phyloP scores from a whole-genome alignment of 2,329 filamentous ascomycete species.

The Diaporthe vaccinii region DNA sequence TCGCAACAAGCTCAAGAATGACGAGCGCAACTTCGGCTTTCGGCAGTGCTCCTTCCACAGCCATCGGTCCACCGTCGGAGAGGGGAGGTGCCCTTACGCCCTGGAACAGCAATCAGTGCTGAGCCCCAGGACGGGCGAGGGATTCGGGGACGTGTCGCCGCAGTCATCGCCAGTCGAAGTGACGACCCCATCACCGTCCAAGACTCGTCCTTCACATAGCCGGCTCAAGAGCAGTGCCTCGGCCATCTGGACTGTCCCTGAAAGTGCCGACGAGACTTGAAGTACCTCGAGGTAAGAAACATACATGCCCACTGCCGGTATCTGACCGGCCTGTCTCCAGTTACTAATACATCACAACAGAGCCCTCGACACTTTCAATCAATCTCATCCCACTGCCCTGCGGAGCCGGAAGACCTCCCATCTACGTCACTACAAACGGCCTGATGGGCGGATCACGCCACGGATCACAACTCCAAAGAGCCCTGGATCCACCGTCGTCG shows the following conservation, averaged over 20 bases:
- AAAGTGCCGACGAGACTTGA: slow-evolving; percentile 40
- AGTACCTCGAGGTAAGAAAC: slow-evolving; percentile 5
- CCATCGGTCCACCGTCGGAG: slow-evolving; percentile 66
- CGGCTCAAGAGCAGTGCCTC: slow-evolving; percentile 23
- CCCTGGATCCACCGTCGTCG: background rate
- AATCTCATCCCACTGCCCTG: background rate
- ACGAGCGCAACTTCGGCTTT: slow-evolving; percentile 72
- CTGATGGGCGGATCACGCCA: background rate
- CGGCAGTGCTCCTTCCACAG: slow-evolving; percentile 73
- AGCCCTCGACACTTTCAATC: background rate
- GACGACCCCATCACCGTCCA: background rate
- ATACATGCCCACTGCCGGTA: too few relatives aligned
- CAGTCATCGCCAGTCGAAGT: slow-evolving; percentile 4
- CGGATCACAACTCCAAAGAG: background rate
- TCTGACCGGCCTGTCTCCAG: background rate
- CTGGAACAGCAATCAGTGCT: background rate
- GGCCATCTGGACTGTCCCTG: slow-evolving; percentile 37
- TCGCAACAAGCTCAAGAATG: slow-evolving; percentile 67
- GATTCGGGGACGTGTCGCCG: background rate
- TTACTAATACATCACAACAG: background rate
- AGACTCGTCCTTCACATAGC: background rate
- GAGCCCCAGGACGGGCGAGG: background rate
- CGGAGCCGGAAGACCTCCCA: background rate
- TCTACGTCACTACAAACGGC: background rate
- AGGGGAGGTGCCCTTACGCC: slow-evolving; percentile 63